A percentile compares a stretch with the other conserved stretches of the same genome.
Evolutionary conservation across 768 basidiomycete genomes (phyloP).

Genomic region (Boletus subcaerulescens): DNA sequence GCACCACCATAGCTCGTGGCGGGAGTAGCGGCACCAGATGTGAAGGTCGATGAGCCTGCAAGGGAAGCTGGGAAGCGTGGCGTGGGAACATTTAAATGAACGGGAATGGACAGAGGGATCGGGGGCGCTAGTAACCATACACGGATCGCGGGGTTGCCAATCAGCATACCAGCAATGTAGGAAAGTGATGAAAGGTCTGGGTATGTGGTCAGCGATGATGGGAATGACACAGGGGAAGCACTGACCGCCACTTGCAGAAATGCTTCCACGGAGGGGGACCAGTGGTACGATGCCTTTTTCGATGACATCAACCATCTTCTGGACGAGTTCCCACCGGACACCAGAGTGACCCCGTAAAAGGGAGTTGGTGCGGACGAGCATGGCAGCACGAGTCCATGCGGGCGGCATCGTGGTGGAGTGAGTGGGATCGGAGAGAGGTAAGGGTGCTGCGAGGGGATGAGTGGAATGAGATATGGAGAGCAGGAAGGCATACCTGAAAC

Average conservation of each 20-base stretch:
- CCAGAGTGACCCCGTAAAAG: conserved; percentile 87
- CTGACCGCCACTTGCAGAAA: conserved; percentile 79
- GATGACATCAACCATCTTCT: conserved; percentile 74
- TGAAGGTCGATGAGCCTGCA: not conserved
- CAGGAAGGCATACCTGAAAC: not conserved
- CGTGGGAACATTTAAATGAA: conserved; percentile 14
- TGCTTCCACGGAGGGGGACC: conserved; percentile 79
- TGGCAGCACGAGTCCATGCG: conserved; percentile 85
- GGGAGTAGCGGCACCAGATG: conserved; percentile 21
- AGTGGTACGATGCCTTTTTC: conserved; percentile 70
- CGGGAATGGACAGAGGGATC: not conserved
- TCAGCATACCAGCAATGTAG: conserved; percentile 78
- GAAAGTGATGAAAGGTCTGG: conserved; percentile 75
- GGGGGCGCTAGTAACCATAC: conserved; percentile 51
- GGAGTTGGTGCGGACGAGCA: conserved; percentile 85
- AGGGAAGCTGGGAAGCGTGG: conserved; percentile 8
- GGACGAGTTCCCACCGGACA: conserved; percentile 75
- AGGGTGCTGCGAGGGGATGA: conserved; percentile 18
- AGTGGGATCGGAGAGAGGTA: conserved; percentile 72
- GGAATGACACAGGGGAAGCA: not conserved
- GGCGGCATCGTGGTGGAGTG: conserved; percentile 75
- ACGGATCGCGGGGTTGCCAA: conserved; percentile 76
- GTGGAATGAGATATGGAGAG: not conserved
- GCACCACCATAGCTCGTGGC: conserved; percentile 34
- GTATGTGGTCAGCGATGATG: conserved; percentile 3